Percentiles rank a stretch among this genome's conserved stretches.
Conservation (phyloP, 1,284 basidiomycete species). For the Crucibulum parvulum region DNA sequence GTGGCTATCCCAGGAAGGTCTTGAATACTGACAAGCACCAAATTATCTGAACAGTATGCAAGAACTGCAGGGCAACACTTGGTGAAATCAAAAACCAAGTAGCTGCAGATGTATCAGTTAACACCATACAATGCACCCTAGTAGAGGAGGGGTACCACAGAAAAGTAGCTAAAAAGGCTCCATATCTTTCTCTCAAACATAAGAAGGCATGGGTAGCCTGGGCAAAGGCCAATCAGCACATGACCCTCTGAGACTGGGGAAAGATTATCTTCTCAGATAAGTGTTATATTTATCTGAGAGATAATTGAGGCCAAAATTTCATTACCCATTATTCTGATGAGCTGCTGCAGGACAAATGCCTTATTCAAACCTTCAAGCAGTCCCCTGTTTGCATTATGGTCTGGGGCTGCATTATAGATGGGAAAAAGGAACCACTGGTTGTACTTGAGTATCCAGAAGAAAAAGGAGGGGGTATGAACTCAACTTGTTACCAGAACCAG, state of each 20-base stretch:
- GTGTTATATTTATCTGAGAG: conserved; percentile 20
- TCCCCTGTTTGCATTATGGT: neutral
- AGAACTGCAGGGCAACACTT: conserved; percentile 15
- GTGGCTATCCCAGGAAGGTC: conserved; percentile 16
- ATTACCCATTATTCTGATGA: conserved; percentile 13
- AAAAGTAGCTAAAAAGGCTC: conserved; percentile 22
- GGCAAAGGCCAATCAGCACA: conserved; percentile 10
- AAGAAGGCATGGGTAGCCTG: conserved; percentile 18
- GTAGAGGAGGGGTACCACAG: conserved; percentile 18
- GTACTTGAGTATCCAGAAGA: conserved; percentile 12
- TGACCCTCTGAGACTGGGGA: neutral
- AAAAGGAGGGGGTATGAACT: conserved; percentile 14
- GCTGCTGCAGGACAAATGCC: conserved; percentile 10
- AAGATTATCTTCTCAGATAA: conserved; percentile 22
- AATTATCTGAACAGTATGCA: conserved; percentile 9
- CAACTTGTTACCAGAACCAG: conserved; percentile 10
- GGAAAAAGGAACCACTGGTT: neutral
- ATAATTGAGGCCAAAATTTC: conserved; percentile 14
- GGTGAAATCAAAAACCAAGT: conserved; percentile 17
- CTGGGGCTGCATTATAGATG: neutral
- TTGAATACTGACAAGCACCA: conserved; percentile 5
- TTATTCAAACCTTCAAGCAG: conserved; percentile 15
- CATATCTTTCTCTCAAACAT: conserved; percentile 17
- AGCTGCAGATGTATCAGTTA: conserved; percentile 6
- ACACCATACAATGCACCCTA: conserved; percentile 17